These are phyloP conservation scores for Aspergillus sp. DNA, from an alignment of 2,329 filamentous ascomycete species.

Conservation along the genomic window DNA sequence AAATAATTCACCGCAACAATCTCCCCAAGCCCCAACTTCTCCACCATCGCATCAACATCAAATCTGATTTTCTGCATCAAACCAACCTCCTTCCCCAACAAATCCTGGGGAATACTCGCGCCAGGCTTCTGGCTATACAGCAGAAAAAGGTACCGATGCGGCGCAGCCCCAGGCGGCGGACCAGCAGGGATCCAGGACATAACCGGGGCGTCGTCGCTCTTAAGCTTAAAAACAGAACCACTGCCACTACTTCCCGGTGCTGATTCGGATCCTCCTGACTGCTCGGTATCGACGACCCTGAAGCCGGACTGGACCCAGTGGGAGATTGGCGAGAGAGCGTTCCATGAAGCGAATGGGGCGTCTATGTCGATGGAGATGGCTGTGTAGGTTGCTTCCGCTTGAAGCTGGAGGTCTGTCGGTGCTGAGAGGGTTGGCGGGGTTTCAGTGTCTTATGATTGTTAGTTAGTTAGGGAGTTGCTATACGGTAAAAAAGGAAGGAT, in stretches of 20 bases:
- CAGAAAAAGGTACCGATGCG: conserved; percentile 1
- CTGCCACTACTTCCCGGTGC: too few relatives aligned
- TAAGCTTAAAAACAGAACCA: background rate
- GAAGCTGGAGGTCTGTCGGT: background rate
- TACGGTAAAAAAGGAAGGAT: background rate
- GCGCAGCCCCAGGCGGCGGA: background rate
- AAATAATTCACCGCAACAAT: background rate
- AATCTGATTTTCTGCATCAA: background rate
- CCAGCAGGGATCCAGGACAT: background rate
- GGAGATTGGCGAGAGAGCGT: background rate
- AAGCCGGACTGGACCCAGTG: background rate
- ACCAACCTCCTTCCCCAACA: background rate
- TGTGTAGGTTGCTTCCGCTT: background rate
- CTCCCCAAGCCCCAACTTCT: background rate
- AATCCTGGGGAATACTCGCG: background rate
- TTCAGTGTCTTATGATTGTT: background rate
- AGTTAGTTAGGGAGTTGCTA: background rate
- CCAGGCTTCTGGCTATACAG: background rate
- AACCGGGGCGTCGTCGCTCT: background rate
- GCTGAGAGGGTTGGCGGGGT: background rate
- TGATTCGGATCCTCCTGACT: too few relatives aligned
- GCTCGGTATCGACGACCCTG: background rate
- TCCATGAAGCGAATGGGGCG: background rate
- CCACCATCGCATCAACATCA: background rate
- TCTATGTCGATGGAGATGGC: background rate